Percentiles rank a stretch among this genome's conserved stretches.
Evolutionary conservation across 2,329 filamentous ascomycete genomes (phyloP).

Genomic region (Calonectria pseudoturangicola): DNA sequence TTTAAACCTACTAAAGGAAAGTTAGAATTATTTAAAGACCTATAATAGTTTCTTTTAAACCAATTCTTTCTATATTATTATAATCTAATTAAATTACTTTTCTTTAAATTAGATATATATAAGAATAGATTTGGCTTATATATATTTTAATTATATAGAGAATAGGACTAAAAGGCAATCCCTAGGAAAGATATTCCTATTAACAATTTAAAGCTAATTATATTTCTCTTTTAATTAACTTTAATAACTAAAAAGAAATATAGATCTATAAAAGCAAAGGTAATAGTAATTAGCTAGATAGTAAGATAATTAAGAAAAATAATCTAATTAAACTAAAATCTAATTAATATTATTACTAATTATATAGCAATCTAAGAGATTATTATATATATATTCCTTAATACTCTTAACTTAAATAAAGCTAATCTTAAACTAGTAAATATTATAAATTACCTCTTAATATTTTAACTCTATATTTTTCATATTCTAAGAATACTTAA

Average conservation of each 20-base stretch:
- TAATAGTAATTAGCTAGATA: neutral
- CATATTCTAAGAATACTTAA: neutral
- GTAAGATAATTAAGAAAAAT: neutral
- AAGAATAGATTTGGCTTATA: neutral
- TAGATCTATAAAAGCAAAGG: neutral
- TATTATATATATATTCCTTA: neutral
- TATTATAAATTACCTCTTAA: neutral
- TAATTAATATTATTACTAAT: neutral
- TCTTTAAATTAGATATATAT: neutral
- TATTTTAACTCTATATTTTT: neutral
- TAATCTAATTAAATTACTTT: neutral
- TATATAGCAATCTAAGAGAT: neutral
- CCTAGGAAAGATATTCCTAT: neutral
- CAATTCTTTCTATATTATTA: neutral
- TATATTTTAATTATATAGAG: neutral
- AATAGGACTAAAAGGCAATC: neutral
- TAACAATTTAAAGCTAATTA: neutral
- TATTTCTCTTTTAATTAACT: neutral
- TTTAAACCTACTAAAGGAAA: neutral
- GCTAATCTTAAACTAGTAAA: neutral
- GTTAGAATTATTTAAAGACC: neutral
- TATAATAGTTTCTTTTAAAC: neutral
- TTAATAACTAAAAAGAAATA: neutral
- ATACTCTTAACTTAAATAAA: neutral
- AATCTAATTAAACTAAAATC: neutral